These are phyloP conservation scores for Nakazawaea wickerhamii DNA, from an alignment of 805 yeast genomes.

Conservation along the genomic window DNA sequence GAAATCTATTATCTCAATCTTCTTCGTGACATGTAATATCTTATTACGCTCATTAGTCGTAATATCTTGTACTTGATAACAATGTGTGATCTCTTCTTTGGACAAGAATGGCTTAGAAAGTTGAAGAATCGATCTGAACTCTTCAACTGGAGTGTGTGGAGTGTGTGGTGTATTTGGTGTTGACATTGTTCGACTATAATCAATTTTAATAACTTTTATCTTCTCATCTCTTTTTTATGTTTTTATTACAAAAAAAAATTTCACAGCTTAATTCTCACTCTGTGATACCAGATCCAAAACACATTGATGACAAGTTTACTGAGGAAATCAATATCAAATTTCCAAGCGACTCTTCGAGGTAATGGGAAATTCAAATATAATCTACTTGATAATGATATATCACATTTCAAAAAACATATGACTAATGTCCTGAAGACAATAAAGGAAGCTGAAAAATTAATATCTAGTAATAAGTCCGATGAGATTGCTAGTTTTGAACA, in stretches of 20 bases:
- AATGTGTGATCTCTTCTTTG: constrained; percentile 22
- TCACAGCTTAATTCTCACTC: background rate
- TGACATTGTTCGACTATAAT: background rate
- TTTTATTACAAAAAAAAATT: background rate
- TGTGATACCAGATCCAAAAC: too few relatives aligned
- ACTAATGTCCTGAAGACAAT: background rate
- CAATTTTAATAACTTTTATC: background rate
- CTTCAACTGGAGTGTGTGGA: constrained; percentile 1
- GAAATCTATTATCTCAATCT: constrained; percentile 43
- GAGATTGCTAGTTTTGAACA: constrained; percentile 8
- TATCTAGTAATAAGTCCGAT: background rate
- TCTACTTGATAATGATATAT: background rate
- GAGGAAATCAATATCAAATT: background rate
- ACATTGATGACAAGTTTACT: constrained; percentile 1
- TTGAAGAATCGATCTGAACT: constrained; percentile 17
- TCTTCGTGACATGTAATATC: constrained; percentile 19
- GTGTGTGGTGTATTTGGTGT: constrained; percentile 2
- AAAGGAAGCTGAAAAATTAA: background rate
- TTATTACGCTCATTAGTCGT: constrained; percentile 18
- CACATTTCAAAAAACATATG: background rate
- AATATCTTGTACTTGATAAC: constrained; percentile 16
- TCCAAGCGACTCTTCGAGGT: background rate
- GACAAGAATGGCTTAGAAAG: constrained; percentile 30
- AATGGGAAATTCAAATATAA: background rate
- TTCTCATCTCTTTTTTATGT: background rate